Evolutionary conservation across 305 asterid species (phyloP), one percentile per base, ranked within the genome.

Genomic region (Fraxinus greggii): DNA sequence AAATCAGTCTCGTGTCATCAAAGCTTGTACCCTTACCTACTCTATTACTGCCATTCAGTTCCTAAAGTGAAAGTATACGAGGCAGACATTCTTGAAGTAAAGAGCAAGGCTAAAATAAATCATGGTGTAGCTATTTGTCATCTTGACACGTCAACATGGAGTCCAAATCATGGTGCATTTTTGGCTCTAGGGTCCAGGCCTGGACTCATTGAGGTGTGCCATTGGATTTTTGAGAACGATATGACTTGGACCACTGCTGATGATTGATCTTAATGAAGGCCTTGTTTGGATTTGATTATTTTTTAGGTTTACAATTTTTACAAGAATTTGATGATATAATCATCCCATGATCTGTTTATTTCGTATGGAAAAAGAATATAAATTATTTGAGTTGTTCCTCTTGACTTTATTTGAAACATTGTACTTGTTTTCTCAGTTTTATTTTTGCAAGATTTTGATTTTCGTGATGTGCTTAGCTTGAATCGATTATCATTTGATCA

Each of bases 161-260:
- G 95, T 73, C 89, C 94, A 42, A 73, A 84, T 74, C 97, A 93
- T 31, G 93, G 92, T 3, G 98, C 98, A 40, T 93, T 93, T 84
- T 28, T 86, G 87, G 94, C 94, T 4, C 75, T 93, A 79, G 97
- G 98, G 79, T 86, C 84, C 1, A 86, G 83, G 1, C 98, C 98
- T 0, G 98, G 97, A 2, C 85, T 63, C 61, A 91, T 92, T 48
- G 97, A 93, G 86, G 97, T 93, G 1, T 93, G 98, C 87, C 98
- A 93, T 80, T 93, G 98, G 98, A 92, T 92, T 24, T 93, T 90
- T 82, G 96, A 93, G 89, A 94, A 94, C 78, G 98, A 94, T 77
- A 87, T 92, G 95, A 94, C 89, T 26, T 92, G 96, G 97, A 84
- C 89, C 23, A 83, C 23, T 32, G 87, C 89, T 12, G 90, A 91